Percentiles rank a stretch among this genome's conserved stretches.
Conservation (phyloP, 2,329 filamentous ascomycete species). For the Paecilomyces variotii region DNA sequence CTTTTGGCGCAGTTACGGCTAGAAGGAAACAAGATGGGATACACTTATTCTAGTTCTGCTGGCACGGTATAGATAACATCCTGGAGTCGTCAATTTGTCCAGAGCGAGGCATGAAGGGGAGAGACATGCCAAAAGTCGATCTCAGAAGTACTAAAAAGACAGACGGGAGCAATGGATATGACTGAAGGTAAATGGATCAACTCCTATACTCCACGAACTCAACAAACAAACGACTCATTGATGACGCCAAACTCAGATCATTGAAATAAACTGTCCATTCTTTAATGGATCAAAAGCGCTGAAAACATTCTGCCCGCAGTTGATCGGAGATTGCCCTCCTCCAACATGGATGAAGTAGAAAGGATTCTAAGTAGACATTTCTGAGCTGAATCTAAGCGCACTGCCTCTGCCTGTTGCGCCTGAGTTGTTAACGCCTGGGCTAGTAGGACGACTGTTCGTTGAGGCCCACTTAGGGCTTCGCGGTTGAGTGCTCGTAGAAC, state of each 20-base stretch:
- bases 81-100: too few species aligned
- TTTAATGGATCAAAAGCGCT: too few species aligned
- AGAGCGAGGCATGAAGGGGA: too few species aligned
- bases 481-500: conserved; percentile 36
- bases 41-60: too few species aligned
- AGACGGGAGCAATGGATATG: too few species aligned
- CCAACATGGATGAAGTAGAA: neutral
- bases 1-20: too few species aligned
- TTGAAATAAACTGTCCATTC: neutral
- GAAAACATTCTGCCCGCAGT: neutral
- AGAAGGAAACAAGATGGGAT: too few species aligned
- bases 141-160: too few species aligned
- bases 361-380: conserved; percentile 20
- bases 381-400: conserved; percentile 31
- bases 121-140: too few species aligned
- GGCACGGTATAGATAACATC: too few species aligned
- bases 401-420: conserved; percentile 26
- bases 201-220: neutral
- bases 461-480: conserved; percentile 32
- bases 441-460: conserved; percentile 30
- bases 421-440: conserved; percentile 28
- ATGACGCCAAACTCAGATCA: neutral
- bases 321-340: neutral
- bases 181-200: neutral
- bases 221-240: neutral